Evolutionary conservation across 2,329 filamentous ascomycete species (phyloP).

Genomic region (Tolypocladium amazonense): DNA sequence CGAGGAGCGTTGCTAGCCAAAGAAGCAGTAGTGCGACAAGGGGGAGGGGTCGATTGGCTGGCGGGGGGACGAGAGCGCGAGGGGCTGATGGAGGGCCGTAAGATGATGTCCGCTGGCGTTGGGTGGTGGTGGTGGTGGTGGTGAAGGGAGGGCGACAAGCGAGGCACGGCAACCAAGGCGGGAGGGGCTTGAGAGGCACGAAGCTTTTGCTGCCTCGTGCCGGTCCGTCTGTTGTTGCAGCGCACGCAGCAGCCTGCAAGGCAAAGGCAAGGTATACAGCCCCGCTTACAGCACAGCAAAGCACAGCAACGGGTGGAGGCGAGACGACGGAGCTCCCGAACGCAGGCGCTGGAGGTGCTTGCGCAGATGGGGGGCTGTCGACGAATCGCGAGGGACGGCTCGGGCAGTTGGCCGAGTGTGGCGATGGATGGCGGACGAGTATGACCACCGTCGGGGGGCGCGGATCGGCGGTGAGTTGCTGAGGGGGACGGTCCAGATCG

Average conservation of each 20-base stretch:
- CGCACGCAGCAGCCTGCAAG: not conserved
- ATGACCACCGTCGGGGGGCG: not conserved
- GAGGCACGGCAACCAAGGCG: not conserved
- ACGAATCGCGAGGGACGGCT: not conserved
- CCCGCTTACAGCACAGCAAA: not conserved
- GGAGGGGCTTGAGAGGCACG: not conserved
- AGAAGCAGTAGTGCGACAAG: constrained; percentile 6
- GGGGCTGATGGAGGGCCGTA: not conserved
- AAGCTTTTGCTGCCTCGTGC: not conserved
- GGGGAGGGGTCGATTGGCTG: constrained; percentile 7
- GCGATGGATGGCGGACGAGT: not conserved
- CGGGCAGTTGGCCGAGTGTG: not conserved
- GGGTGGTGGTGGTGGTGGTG: not conserved
- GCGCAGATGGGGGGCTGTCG: not conserved
- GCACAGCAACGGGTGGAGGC: not conserved
- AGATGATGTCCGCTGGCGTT: not conserved
- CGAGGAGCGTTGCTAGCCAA: not conserved
- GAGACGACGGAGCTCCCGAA: not conserved
- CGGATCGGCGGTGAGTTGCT: constrained; percentile 1
- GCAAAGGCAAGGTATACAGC: not conserved
- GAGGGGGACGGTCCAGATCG: not conserved
- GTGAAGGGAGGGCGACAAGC: not conserved
- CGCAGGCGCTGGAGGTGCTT: not conserved
- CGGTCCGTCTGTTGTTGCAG: not conserved
- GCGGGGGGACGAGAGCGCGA: constrained; percentile 4